Base-by-base conservation (phyloP, 441 rosid genomes). In the Gossypium schwendimanii region DNA sequence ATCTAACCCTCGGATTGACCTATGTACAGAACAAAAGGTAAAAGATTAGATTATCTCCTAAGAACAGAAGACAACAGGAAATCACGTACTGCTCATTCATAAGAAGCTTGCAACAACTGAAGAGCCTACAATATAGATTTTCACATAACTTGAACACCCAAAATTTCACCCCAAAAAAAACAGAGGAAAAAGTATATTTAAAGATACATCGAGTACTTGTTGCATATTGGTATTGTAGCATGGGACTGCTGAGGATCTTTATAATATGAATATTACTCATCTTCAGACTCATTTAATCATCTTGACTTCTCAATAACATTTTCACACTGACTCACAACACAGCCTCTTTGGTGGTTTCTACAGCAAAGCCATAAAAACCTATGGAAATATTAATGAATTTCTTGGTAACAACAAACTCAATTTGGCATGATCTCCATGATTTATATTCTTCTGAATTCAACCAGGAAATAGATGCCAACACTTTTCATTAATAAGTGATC, bases 1-100 rank as follows among this genome's bases (percentile, higher is more conserved):
- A 85, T 83, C 89, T 86, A 82, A 87, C 90, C 78, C 85, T 86
- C 49, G 91, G 44, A 80, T 76, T 79, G 66, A 81, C 90, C 99
- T 96, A 76, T 76, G 81, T 49, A 76, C 65, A 77, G 24, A 69
- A 62, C 17, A 64, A 76, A 75, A 6, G 55, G 50, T 39, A 39
- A 39, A 39, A 63, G 33, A 63, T 39, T 39, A 41, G 28, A 69
- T 63, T 44, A 65, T 66, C 63, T 36, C 24, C 39, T 10, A 18
- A 11, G 24, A 24, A 26, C 39, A 9, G 12, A 17, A 71, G 26
- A 63, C 9, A 64, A 69, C 14, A 72, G 26, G 5, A 36, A 26
- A 52, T 21, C 49, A 63, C 15, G 4, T 9, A 44, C 26, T 9
- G 45, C 24, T 50, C 45, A 53, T 24, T 57, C 17, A 20, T 11